phyloP scores from a whole-genome alignment of 2,329 filamentous ascomycete genomes.

The Colletotrichum musicola region DNA sequence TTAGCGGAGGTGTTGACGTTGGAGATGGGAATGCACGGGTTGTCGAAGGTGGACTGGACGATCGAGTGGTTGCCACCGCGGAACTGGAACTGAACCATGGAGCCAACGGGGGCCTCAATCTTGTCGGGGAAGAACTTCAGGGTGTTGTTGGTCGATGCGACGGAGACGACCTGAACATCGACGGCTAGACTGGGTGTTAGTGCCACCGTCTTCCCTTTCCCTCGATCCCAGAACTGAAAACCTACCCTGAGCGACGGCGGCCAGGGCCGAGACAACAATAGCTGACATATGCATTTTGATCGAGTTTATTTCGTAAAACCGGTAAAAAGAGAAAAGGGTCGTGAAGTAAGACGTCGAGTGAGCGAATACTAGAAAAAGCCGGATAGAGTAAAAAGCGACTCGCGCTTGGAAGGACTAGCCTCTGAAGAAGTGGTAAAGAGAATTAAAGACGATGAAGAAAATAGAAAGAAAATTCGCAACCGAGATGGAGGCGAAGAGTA shows the following conservation, averaged over 20 bases:
- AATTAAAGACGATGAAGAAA: conserved; percentile 41
- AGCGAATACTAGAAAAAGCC: conserved; percentile 42
- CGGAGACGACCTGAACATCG: conserved; percentile 73
- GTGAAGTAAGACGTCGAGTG: conserved; percentile 35
- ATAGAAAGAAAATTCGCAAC: conserved; percentile 43
- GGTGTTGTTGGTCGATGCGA: conserved; percentile 67
- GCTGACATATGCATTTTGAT: conserved; percentile 67
- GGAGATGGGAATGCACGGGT: conserved; percentile 74
- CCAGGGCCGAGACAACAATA: conserved; percentile 60
- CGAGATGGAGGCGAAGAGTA: conserved; percentile 10
- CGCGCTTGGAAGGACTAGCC: conserved; percentile 66
- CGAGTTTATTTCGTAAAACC: conserved; percentile 41
- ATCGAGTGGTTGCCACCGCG: conserved; percentile 80
- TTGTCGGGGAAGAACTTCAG: conserved; percentile 76
- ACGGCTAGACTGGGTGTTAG: conserved; percentile 45
- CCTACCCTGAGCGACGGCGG: conserved; percentile 62
- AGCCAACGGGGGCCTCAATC: conserved; percentile 72
- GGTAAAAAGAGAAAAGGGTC: conserved; percentile 38
- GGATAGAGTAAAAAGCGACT: conserved; percentile 54
- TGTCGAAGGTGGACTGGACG: conserved; percentile 80
- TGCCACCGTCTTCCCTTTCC: neutral
- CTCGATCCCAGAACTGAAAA: neutral
- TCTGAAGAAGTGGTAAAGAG: conserved; percentile 46
- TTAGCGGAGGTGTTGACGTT: conserved; percentile 63
- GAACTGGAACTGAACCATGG: conserved; percentile 77